phyloP scores from a whole-genome alignment of 106 monocot species.

The Vanilla planifolia region DNA sequence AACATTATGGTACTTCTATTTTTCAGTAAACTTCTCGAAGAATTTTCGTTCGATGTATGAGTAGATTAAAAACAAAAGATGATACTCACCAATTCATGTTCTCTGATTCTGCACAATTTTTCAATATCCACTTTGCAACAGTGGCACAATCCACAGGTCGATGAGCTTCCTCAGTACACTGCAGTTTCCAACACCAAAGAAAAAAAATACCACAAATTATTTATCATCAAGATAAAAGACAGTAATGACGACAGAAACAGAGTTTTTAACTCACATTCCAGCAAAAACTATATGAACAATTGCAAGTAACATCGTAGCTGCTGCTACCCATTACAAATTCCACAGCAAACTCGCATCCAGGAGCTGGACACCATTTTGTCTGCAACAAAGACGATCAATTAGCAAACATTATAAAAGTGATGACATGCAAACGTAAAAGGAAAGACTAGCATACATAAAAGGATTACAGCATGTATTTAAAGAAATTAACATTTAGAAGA shows the following conservation, averaged over 20 bases:
- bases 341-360: conserved; percentile 77
- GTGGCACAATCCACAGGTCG: conserved; percentile 82
- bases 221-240: not conserved
- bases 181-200: conserved; percentile 13
- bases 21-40: too few relatives aligned
- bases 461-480: not conserved
- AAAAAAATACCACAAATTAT: not conserved
- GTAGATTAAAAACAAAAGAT: too few relatives aligned
- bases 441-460: not conserved
- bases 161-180: conserved; percentile 93
- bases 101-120: conserved; percentile 87
- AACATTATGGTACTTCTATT: too few relatives aligned
- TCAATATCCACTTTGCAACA: conserved; percentile 69
- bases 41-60: too few relatives aligned
- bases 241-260: not conserved
- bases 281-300: conserved; percentile 67
- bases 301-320: conserved; percentile 72
- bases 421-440: not conserved
- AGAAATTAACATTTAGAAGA: not conserved
- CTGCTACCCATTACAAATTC: conserved; percentile 60
- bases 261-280: conserved; percentile 68
- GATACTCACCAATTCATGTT: conserved; percentile 79
- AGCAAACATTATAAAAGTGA: not conserved
- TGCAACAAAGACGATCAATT: conserved; percentile 12
- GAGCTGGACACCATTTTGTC: conserved; percentile 93